Conservation (phyloP, 306 rosid genomes). For the Alnus rubra region DNA sequence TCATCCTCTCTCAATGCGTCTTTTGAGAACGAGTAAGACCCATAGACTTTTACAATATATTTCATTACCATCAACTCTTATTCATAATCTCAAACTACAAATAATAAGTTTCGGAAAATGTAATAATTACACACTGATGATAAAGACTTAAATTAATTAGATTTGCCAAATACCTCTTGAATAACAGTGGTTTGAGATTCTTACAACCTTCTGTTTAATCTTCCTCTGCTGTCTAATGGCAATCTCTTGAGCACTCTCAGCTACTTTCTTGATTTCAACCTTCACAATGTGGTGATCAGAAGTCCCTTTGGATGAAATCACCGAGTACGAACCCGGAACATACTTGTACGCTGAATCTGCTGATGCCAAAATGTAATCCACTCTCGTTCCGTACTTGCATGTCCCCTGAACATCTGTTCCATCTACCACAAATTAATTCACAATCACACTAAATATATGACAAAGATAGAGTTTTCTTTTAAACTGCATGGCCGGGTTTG, state of each 20-base stretch:
- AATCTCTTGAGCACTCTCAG: conserved; percentile 35
- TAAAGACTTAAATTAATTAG: too few species aligned
- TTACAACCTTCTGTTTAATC: conserved; percentile 44
- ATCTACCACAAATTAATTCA: conserved; percentile 5
- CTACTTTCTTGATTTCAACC: conserved; percentile 54
- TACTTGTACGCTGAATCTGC: conserved; percentile 54
- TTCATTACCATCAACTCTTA: too few species aligned
- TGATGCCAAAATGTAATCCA: conserved; percentile 70
- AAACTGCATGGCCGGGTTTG: too few species aligned
- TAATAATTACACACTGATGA: too few species aligned
- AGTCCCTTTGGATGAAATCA: conserved; percentile 81
- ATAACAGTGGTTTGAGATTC: conserved; percentile 51
- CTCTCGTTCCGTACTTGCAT: conserved; percentile 88
- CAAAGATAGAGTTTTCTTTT: not conserved
- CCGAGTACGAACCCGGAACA: conserved; percentile 78
- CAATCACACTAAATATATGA: not conserved
- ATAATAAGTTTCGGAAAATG: too few species aligned
- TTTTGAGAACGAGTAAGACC: too few species aligned
- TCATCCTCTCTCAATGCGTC: too few species aligned
- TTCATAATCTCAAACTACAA: too few species aligned
- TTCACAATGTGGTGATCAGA: conserved; percentile 85
- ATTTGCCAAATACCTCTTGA: conserved; percentile 33
- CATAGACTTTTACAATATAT: too few species aligned
- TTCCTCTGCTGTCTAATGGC: conserved; percentile 48
- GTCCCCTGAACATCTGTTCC: conserved; percentile 85